Conservation (phyloP, 108 stramenopile species). For the Cyclotella choctawhatcheeana region DNA sequence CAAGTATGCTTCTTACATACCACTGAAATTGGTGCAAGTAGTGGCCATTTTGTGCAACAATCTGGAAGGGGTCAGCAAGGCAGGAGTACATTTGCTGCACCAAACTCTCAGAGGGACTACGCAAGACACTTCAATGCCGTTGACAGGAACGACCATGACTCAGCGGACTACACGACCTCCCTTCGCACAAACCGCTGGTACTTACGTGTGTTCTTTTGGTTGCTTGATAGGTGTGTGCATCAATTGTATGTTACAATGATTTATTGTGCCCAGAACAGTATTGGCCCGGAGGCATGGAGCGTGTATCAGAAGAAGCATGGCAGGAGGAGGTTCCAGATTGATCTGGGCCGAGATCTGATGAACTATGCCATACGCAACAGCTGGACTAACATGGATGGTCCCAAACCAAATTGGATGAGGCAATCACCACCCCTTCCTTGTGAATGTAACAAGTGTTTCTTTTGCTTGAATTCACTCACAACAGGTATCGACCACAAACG, state of each 20-base stretch:
- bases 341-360: not conserved
- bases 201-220: slow-evolving; percentile 11
- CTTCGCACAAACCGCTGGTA: slow-evolving; percentile 11
- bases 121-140: not conserved
- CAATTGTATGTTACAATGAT: not conserved
- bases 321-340: slow-evolving; percentile 1
- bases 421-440: slow-evolving; percentile 3
- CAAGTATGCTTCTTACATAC: slow-evolving; percentile 9
- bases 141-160: slow-evolving; percentile 2
- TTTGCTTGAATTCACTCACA: slow-evolving; percentile 5
- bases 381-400: slow-evolving; percentile 15
- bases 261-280: not conserved
- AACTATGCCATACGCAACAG: not conserved
- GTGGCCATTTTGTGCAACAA: slow-evolving; percentile 1
- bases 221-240: slow-evolving; percentile 9
- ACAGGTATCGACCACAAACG: not conserved
- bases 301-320: slow-evolving; percentile 4
- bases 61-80: not conserved
- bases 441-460: slow-evolving; percentile 15
- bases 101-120: slow-evolving; percentile 2
- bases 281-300: not conserved
- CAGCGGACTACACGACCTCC: slow-evolving; percentile 15
- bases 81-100: not conserved
- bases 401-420: slow-evolving; percentile 4
- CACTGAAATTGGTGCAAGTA: slow-evolving; percentile 7